Percentiles rank a stretch among this genome's conserved stretches.
Evolutionary conservation across 495 filamentous ascomycete genomes (phyloP).

Genomic region (Xylaria curta): DNA sequence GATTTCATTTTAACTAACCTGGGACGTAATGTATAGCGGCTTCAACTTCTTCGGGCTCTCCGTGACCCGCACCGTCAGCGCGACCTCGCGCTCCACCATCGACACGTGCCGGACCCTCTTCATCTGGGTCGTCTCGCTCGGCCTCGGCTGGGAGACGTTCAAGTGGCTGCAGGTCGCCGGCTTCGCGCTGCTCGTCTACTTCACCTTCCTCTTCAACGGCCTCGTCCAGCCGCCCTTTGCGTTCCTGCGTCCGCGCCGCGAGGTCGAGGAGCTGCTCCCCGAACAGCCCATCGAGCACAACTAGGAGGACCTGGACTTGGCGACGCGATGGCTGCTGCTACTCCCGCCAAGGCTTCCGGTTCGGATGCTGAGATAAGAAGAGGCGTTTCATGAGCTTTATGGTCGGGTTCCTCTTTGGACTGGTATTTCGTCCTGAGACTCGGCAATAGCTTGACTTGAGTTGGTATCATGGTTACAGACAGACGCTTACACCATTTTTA

Average conservation of each 20-base stretch:
- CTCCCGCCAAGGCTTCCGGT: neutral
- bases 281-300: constrained; percentile 86
- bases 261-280: constrained; percentile 74
- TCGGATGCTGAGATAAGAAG: neutral
- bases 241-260: constrained; percentile 56
- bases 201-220: constrained; percentile 96
- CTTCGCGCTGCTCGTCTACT: constrained; percentile 90
- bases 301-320: constrained; percentile 30
- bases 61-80: constrained; percentile 85
- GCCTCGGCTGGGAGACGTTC: constrained; percentile 95
- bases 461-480: neutral
- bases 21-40: constrained; percentile 67
- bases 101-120: constrained; percentile 97
- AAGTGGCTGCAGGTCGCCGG: constrained; percentile 96
- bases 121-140: constrained; percentile 96
- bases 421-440: neutral
- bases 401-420: neutral
- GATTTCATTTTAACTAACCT: no score
- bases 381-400: neutral
- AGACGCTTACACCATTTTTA: neutral
- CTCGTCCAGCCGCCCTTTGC: constrained; percentile 79
- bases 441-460: neutral
- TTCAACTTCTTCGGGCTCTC: constrained; percentile 99
- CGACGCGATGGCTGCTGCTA: neutral
- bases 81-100: constrained; percentile 91